phyloP scores from a whole-genome alignment of 2,329 filamentous ascomycete genomes.

The Penicillium sp. region DNA sequence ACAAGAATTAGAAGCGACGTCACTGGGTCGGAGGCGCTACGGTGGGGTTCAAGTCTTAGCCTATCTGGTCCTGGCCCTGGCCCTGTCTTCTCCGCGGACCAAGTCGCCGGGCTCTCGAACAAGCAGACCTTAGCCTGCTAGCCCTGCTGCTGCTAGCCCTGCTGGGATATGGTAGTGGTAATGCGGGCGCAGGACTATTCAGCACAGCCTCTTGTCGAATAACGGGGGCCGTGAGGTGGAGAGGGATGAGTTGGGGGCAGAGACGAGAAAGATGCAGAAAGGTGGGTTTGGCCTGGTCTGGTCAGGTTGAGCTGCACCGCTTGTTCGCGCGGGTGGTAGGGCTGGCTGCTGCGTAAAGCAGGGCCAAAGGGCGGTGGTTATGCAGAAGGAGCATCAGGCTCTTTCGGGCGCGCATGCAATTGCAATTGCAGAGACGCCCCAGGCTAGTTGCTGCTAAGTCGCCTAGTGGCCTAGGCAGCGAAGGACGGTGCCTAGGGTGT shows the following conservation, averaged over 20 bases:
- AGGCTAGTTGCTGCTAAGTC: background rate
- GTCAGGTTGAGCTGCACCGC: background rate
- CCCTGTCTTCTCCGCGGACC: background rate
- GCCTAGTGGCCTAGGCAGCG: background rate
- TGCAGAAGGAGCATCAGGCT: background rate
- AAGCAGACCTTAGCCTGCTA: background rate
- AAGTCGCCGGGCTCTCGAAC: background rate
- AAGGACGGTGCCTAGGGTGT: background rate
- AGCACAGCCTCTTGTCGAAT: no score
- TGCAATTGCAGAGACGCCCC: constrained; percentile 2
- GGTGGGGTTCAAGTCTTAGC: background rate
- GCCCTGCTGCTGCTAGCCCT: no score
- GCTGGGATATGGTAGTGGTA: no score
- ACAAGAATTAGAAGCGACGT: background rate
- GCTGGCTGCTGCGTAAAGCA: background rate
- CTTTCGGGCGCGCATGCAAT: background rate
- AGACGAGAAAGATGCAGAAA: background rate
- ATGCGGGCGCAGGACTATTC: background rate
- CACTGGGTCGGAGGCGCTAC: background rate
- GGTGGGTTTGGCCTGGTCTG: background rate
- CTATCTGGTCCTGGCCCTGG: background rate
- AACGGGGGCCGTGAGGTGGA: no score
- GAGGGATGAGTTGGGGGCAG: constrained; percentile 1
- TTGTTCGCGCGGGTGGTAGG: background rate
- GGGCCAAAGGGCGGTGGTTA: background rate